Base-by-base conservation (phyloP, 176 grass and related monocot genomes). In the Eleusine coracana region DNA sequence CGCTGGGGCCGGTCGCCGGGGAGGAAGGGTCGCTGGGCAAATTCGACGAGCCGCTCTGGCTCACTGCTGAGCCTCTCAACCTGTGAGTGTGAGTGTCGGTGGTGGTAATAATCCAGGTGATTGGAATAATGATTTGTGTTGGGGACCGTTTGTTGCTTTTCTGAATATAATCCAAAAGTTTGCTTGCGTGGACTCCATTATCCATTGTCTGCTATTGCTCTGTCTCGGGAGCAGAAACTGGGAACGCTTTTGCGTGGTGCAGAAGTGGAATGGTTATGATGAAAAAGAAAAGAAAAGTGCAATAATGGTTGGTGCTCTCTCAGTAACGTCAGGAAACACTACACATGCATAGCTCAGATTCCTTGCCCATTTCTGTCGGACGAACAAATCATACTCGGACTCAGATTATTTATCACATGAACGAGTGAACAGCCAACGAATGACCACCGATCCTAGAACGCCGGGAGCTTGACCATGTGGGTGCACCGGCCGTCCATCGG, bases 41-140 rank as follows among this genome's bases (percentile, higher is more conserved):
- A 68, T 98, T 98, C 36, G 90, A 93, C 0, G 95, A 95, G 76
- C 92, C 88, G 42, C 58, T 95, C 0, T 98, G 95, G 95, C 90
- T 98, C 5, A 82, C 84, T 1, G 91, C 90, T 59, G 90, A 91
- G 27, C 60, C 60, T 13, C 60, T 63, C 58, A 27, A 18, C 89
- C 2, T 94, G 66, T 28, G 59, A 61, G 12, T 4, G 12, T 3
- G 74, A 46, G 48, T 40, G 85, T 69, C 3, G 81, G 79, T 66
- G 82, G 86, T 70, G 12, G 23, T 39, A 75, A 75, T 66, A 66
- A 66, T 2, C 17, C 73, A 10, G 0, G 20, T 0, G 20, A 81
- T 65, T 65, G 6, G 14, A 9, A 80, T 64, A 21, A 21, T 71
- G 68, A 66, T 64, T 64, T 45, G 13, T 86, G 15, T 65, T 60